Evolutionary conservation across 2,329 filamentous ascomycete genomes (phyloP), one percentile per base, ranked within the genome.

Genomic region (Rutstroemia sp.): DNA sequence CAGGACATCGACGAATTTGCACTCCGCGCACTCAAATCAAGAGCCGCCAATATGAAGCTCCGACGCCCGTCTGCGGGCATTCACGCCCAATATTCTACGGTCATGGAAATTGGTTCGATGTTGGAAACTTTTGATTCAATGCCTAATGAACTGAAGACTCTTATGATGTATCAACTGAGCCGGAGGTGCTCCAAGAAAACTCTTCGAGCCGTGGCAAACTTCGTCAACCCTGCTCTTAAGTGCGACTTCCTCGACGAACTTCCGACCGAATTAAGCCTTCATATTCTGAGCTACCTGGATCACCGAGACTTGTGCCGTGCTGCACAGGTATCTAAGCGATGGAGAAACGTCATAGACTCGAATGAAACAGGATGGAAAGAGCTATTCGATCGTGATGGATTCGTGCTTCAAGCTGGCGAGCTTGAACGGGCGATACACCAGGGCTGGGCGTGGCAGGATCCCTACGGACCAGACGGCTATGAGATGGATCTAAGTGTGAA

Each of bases 401-500:
- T 89, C 70, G 75, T 76, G 27, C 76, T 99, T 2, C 86, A 90
- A 0, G 77, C 85, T 0, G 89, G 89, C 17, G 94, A 99, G 71
- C 77, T 99, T 23, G 84, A 89, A 61, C 86, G 86, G 64, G 92
- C 94, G 30, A 91, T 97, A 55, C 76, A 78, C 44, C 89, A 97
- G 74, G 94, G 94, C 14, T 99, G 94, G 94, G 94, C 92, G 14
- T 99, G 94, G 91, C 94, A 99, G 69, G 89, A 92, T 68, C 89
- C 92, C 0, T 81, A 83, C 55, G 88, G 87, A 0, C 72, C 78
- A 4, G 81, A 88, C 53, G 89, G 88, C 23, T 89, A 80, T 55
- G 94, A 99, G 71, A 80, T 82, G 57, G 92, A 99, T 68, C 72
- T 96, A 49, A 89, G 88, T 70, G 78, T 69, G 60, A 76, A 61